These are phyloP conservation scores for Hymenoscyphus repandus DNA, from an alignment of 2,329 filamentous ascomycete species.

Conservation along the genomic window DNA sequence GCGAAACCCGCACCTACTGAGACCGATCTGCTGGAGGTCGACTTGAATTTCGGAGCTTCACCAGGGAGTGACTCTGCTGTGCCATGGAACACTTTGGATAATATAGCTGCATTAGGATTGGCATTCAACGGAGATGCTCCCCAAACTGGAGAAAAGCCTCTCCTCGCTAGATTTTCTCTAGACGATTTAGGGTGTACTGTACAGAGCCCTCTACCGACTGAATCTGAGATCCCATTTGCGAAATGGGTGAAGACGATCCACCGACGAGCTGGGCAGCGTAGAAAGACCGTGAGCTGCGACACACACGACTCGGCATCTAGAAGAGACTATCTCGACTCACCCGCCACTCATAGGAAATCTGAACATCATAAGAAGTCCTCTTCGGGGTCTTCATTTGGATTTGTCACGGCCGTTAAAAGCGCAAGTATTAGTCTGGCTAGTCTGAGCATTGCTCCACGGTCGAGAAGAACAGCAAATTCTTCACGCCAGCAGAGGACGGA, in stretches of 20 bases:
- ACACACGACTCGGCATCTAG: slow-evolving; percentile 19
- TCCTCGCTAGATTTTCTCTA: slow-evolving; percentile 23
- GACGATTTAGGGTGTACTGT: slow-evolving; percentile 18
- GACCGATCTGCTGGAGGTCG: slow-evolving; percentile 32
- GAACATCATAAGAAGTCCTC: slow-evolving; percentile 51
- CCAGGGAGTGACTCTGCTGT: slow-evolving; percentile 27
- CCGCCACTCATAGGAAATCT: slow-evolving; percentile 35
- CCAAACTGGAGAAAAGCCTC: slow-evolving; percentile 8
- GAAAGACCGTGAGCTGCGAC: slow-evolving; percentile 33
- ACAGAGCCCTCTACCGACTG: slow-evolving; percentile 11
- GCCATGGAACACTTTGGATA: slow-evolving; percentile 36
- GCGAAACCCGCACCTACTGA: slow-evolving; percentile 24
- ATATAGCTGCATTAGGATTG: slow-evolving; percentile 38
- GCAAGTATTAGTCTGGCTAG: slow-evolving; percentile 73
- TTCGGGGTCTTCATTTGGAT: slow-evolving; percentile 70
- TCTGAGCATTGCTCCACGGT: slow-evolving; percentile 61
- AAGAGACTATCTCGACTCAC: slow-evolving; percentile 21
- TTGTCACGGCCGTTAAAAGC: slow-evolving; percentile 76
- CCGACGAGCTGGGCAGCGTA: slow-evolving; percentile 45
- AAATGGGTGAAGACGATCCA: slow-evolving; percentile 70
- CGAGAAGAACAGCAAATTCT: slow-evolving; percentile 45
- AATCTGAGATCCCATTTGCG: slow-evolving; percentile 42
- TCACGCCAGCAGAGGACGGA: slow-evolving; percentile 56
- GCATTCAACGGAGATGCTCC: slow-evolving; percentile 32
- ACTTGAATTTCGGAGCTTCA: slow-evolving; percentile 27